Base-by-base conservation (phyloP, 2,329 filamentous ascomycete genomes). In the Trichoderma koningii region DNA sequence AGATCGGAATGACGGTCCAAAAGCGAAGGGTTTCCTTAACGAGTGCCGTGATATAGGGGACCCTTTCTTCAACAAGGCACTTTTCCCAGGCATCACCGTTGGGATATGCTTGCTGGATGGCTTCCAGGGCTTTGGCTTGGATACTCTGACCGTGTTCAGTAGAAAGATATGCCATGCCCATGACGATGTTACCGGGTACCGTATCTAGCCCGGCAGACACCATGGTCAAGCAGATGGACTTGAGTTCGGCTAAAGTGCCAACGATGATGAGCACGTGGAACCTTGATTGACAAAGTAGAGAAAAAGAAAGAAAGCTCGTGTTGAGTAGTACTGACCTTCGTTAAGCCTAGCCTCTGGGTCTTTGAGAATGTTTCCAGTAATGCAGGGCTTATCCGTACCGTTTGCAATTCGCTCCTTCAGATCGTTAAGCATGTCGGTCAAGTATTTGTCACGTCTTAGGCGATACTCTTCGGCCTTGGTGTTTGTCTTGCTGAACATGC, bases 181-280 rank as follows among this genome's bases (percentile, higher is more conserved):
- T 92, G 71, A 92, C 88, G 10, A 94, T 77, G 67, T 93, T 93
- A 12, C 87, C 89, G 0, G 91, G 89, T 1, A 95, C 88, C 0
- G 91, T 95, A 73, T 95, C 91, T 17, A 94, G 84, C 19, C 91
- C 91, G 0, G 90, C 91, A 1, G 88, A 90, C 0, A 94, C 89
- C 85, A 94, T 93, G 26, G 90, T 92, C 26, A 95, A 77, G 73
- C 91, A 92, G 69, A 95, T 92, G 3, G 89, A 91, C 76, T 90
- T 92, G 56, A 93, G 82, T 75, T 93, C 91, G 14, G 85, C 89
- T 90, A 62, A 6, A 38, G 7, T 3, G n/a, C 34, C 1, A 1
- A 47, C 9, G 5, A 10, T 1, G n/a, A 17, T 61, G 57, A 51
- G 30, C 17, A 9, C 1, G 38, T 23, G 12, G 17, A 21, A 28